phyloP scores from a whole-genome alignment of 257 asterid species.

The Forsythia suspensa region DNA sequence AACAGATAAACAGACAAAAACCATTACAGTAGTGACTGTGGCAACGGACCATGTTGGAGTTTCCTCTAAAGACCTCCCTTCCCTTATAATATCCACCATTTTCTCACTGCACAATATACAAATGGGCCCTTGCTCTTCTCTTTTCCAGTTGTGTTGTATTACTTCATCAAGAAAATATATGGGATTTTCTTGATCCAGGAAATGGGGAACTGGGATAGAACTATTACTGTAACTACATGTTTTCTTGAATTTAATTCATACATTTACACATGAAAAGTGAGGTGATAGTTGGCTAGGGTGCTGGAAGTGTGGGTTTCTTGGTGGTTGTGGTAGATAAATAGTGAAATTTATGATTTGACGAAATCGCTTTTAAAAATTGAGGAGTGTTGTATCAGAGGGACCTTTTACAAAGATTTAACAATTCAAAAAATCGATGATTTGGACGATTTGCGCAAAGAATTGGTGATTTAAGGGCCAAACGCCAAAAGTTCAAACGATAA shows the following conservation, averaged over 20 bases:
- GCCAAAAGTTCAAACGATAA: no score
- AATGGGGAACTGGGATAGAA: conserved; percentile 31
- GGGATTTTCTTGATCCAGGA: conserved; percentile 35
- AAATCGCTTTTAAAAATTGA: no score
- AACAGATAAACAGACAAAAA: conserved; percentile 73
- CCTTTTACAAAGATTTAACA: no score
- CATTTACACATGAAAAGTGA: conserved; percentile 10
- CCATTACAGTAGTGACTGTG: conserved; percentile 84
- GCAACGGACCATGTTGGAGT: conserved; percentile 99
- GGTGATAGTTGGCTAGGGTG: no score
- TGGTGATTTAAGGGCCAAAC: no score
- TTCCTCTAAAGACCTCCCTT: conserved; percentile 82
- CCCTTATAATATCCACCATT: conserved; percentile 59
- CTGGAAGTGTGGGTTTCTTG: no score
- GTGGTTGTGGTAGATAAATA: no score
- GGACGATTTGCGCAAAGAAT: no score
- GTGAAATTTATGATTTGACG: no score
- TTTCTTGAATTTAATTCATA: conserved; percentile 10
- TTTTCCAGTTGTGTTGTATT: background rate
- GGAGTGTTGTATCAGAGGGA: no score
- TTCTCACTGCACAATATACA: background rate
- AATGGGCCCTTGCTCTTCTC: background rate
- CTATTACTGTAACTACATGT: background rate
- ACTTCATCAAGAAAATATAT: conserved; percentile 9
- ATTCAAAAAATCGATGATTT: no score